A percentile compares a stretch with the other conserved stretches of the same genome.
phyloP scores from a whole-genome alignment of 164 flowering plant genomes.

The Platanus orientalis region DNA sequence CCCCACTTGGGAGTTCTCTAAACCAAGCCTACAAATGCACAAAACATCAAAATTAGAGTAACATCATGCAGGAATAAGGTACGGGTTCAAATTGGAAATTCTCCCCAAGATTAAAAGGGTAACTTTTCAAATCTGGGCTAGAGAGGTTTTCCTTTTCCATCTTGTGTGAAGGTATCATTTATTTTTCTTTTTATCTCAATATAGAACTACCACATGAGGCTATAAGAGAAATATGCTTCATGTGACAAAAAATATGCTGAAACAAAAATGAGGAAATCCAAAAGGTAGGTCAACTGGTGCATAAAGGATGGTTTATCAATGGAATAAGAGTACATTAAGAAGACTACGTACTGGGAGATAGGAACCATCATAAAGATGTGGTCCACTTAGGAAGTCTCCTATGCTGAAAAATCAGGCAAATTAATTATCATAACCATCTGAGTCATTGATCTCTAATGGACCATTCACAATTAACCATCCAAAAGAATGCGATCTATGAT shows the following conservation, averaged over 20 bases:
- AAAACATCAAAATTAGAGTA: background rate
- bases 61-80: background rate
- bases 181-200: too few species aligned
- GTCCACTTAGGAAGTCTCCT: too few species aligned
- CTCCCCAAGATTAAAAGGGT: too few species aligned
- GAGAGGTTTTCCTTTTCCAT: background rate
- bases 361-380: too few species aligned
- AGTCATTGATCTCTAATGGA: too few species aligned
- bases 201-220: too few species aligned
- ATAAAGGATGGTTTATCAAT: background rate
- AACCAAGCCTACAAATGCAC: conserved; percentile 67
- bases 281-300: background rate
- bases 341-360: background rate
- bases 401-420: too few species aligned
- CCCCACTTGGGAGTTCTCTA: conserved; percentile 79
- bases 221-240: too few species aligned
- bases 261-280: background rate
- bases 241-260: too few species aligned
- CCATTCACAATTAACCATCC: too few species aligned
- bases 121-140: background rate
- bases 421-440: too few species aligned
- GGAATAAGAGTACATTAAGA: background rate
- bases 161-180: background rate
- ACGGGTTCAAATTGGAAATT: background rate
- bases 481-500: too few species aligned